phyloP scores from a whole-genome alignment of 129 eudicot species.

The Escallonia herrerae region DNA sequence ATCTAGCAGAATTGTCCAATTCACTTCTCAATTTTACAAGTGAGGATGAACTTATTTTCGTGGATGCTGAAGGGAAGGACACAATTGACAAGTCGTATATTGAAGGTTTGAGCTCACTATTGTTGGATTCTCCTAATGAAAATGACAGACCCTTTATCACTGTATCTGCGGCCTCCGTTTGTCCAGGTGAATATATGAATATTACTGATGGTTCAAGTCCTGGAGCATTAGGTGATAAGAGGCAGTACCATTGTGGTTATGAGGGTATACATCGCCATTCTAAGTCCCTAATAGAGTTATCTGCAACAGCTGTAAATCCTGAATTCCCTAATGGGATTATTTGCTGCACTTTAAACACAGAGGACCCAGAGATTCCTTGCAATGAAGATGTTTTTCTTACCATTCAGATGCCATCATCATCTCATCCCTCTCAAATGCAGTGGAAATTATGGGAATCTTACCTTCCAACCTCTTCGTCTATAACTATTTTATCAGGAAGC shows the following conservation, averaged over 20 bases:
- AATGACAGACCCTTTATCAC: background rate
- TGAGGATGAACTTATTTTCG: slow-evolving; percentile 40
- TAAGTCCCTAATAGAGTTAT: slow-evolving; percentile 16
- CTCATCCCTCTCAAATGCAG: slow-evolving; percentile 21
- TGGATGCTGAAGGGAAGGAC: slow-evolving; percentile 36
- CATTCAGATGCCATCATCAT: slow-evolving; percentile 22
- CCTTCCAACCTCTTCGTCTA: slow-evolving; percentile 19
- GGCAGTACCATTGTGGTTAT: slow-evolving; percentile 13
- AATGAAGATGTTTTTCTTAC: slow-evolving; percentile 71
- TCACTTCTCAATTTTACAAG: slow-evolving; percentile 34
- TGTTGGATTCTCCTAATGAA: slow-evolving; percentile 37
- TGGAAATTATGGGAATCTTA: slow-evolving; percentile 19
- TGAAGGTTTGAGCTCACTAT: slow-evolving; percentile 43
- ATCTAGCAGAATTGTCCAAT: slow-evolving; percentile 32
- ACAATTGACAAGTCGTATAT: slow-evolving; percentile 23
- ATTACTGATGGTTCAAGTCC: slow-evolving; percentile 5
- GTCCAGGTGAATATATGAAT: slow-evolving; percentile 11
- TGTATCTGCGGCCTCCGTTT: slow-evolving; percentile 4
- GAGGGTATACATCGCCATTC: slow-evolving; percentile 5
- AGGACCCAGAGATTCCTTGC: slow-evolving; percentile 66
- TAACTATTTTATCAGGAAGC: slow-evolving; percentile 15
- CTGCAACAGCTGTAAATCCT: slow-evolving; percentile 15
- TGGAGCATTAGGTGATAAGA: slow-evolving; percentile 11
- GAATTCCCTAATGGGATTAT: slow-evolving; percentile 33
- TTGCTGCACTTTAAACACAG: slow-evolving; percentile 59